Evolutionary conservation across 306 rosid species (phyloP).

Genomic region (Herpetospermum pedunculosum): DNA sequence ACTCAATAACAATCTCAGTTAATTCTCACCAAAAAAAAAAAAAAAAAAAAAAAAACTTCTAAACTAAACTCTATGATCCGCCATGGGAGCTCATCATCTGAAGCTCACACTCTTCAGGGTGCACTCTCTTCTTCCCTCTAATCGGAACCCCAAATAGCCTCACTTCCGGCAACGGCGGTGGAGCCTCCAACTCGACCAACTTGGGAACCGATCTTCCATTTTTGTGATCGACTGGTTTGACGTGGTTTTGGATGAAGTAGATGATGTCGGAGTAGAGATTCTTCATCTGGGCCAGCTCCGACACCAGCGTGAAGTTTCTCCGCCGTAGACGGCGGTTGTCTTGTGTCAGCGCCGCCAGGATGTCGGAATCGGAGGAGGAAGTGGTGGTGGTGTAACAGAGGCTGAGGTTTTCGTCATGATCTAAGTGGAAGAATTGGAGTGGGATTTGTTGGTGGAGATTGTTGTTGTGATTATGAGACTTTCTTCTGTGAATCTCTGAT

Average conservation of each 20-base stretch:
- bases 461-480: constrained; percentile 19
- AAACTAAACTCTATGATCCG: neutral
- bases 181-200: neutral
- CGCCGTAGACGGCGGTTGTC: constrained; percentile 61
- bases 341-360: constrained; percentile 44
- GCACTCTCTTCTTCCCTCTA: constrained; percentile 4
- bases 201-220: neutral
- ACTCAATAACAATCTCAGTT: neutral
- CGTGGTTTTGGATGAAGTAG: constrained; percentile 67
- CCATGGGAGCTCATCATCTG: neutral
- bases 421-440: constrained; percentile 18
- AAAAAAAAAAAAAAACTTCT: no score
- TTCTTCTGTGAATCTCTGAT: constrained; percentile 65
- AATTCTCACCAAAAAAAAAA: neutral
- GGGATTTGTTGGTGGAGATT: constrained; percentile 20
- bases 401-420: constrained; percentile 24
- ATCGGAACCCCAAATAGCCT: constrained; percentile 12
- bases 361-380: constrained; percentile 10
- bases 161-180: neutral
- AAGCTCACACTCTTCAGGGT: neutral
- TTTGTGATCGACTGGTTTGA: constrained; percentile 26
- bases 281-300: constrained; percentile 73
- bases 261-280: constrained; percentile 70
- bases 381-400: constrained; percentile 5
- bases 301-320: constrained; percentile 54